Percentiles rank a stretch among this genome's conserved stretches.
Evolutionary conservation across 768 basidiomycete genomes (phyloP).

Genomic region (Suillus subalutaceus): DNA sequence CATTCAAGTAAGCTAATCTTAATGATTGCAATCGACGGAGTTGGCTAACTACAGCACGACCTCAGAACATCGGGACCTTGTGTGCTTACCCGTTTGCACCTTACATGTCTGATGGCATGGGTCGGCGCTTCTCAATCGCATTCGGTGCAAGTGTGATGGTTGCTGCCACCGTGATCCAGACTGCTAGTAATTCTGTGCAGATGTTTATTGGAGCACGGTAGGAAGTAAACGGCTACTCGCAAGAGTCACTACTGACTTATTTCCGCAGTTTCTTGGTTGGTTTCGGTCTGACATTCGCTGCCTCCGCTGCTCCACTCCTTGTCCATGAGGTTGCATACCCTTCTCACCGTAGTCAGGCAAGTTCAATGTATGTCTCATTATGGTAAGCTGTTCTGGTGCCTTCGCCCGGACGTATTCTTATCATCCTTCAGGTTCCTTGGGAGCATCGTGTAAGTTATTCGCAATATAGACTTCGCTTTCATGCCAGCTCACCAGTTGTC

Average conservation of each 20-base stretch:
- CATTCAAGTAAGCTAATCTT: conserved; percentile 33
- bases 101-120: conserved; percentile 44
- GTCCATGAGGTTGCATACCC: conserved; percentile 45
- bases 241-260: background rate
- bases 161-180: conserved; percentile 41
- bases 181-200: conserved; percentile 37
- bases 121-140: conserved; percentile 39
- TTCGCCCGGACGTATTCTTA: conserved; percentile 10
- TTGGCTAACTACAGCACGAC: background rate
- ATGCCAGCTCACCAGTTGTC: background rate
- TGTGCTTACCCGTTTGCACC: conserved; percentile 42
- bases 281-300: conserved; percentile 43
- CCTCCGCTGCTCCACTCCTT: background rate
- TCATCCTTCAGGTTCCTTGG: conserved; percentile 35
- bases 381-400: conserved; percentile 34
- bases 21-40: conserved; percentile 10
- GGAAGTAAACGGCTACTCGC: conserved; percentile 3
- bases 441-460: conserved; percentile 33
- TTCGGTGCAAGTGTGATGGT: conserved; percentile 44
- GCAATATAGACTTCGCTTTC: background rate
- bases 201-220: conserved; percentile 50
- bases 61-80: conserved; percentile 43
- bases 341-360: conserved; percentile 47
- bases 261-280: conserved; percentile 39
- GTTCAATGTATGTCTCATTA: conserved; percentile 46